Evolutionary conservation across 2,329 filamentous ascomycete species (phyloP), one percentile per base, ranked within the genome.

Genomic region (Fusarium phyllophilum): DNA sequence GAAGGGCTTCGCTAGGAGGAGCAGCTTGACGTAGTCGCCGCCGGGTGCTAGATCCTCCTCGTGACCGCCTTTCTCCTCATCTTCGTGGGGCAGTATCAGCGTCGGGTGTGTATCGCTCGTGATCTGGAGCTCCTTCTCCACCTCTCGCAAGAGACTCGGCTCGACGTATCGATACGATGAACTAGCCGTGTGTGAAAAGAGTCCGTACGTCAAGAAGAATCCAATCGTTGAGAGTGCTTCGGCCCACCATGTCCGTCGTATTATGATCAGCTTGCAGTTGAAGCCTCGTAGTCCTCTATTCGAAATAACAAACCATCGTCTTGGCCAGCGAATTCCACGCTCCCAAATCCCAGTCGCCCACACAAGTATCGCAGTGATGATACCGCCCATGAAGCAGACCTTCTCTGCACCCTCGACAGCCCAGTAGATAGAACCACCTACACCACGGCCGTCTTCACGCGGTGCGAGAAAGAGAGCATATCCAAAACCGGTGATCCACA

Each of bases 331-430:
- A 62, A 99, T 92, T 38, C 96, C 96, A 63, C 96, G 90, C 79
- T 98, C 96, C 93, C 96, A 99, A 82, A 98, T 95, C 34, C 96
- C 96, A 1, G 96, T 98, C 22, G 91, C 95, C 94, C 95, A 98
- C 75, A 98, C 92, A 41, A 99, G 86, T 48, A 95, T 88, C 41
- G 90, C 93, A 1, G 95, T 98, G 68, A 98, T 92, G 67, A 97
- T 89, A 52, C 96, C 96, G 31, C 94, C 95, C 83, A 97, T 93
- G 79, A 98, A 93, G 78, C 94, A 96, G 60, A 99, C 90, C 82
- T 96, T 97, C 84, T 98, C 94, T 13, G 90, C 89, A 81, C 93
- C 94, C 79, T 98, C 96, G 8, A 98, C 90, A 34, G 97, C 92
- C 96, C 96, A 98, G 87, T 99, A 99, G 60, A 97, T 94, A 20